phyloP scores from a whole-genome alignment of 768 basidiomycete genomes.

The Pisolithus marmoratus region DNA sequence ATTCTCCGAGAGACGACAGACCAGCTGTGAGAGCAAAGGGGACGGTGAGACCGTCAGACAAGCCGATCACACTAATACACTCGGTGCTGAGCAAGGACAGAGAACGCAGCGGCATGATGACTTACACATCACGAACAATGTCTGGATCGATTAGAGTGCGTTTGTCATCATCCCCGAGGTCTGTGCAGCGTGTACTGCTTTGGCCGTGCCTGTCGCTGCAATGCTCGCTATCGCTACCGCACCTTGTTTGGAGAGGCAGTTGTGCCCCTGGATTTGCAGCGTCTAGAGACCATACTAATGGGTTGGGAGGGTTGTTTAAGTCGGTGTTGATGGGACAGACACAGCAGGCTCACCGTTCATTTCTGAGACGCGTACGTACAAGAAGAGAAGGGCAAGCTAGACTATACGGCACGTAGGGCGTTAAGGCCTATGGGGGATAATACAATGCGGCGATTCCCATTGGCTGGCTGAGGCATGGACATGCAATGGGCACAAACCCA shows the following conservation, averaged over 20 bases:
- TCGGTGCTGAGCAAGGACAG: conserved; percentile 1
- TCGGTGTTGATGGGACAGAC: conserved; percentile 14
- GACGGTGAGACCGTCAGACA: conserved; percentile 85
- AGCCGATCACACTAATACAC: conserved; percentile 68
- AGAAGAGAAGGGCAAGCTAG: no score
- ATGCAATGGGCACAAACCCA: no score
- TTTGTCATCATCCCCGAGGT: conserved; percentile 75
- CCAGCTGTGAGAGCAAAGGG: conserved; percentile 91
- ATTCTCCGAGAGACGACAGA: conserved; percentile 82
- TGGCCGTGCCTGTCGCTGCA: conserved; percentile 41
- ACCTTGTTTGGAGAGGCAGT: conserved; percentile 51
- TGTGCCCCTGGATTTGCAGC: conserved; percentile 32
- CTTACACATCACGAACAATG: conserved; percentile 81
- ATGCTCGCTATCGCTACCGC: conserved; percentile 46
- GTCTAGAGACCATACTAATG: conserved; percentile 65
- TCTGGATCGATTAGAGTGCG: conserved; percentile 83
- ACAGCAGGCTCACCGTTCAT: conserved; percentile 10
- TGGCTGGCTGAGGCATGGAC: no score
- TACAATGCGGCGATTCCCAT: no score
- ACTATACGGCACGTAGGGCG: no score
- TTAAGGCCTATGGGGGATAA: no score
- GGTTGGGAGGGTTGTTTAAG: conserved; percentile 22
- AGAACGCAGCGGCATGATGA: background rate
- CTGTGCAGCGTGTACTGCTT: conserved; percentile 81
- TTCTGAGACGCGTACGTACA: conserved; percentile 16